phyloP scores from a whole-genome alignment of 305 asterid genomes.

The Solanum hybrid region DNA sequence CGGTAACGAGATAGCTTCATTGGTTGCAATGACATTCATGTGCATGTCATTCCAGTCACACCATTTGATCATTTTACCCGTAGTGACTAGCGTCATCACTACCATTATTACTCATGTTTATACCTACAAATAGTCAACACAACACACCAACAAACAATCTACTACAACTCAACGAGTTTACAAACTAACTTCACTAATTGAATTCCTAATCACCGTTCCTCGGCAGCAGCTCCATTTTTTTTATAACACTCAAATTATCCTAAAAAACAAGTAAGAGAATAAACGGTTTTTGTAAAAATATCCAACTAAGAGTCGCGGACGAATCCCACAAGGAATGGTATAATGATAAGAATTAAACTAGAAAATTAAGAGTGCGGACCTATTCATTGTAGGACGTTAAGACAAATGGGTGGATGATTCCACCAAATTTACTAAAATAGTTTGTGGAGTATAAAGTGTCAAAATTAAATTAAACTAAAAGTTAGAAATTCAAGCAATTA shows the following conservation, averaged over 20 bases:
- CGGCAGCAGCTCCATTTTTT: accelerated
- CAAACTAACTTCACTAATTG: neutral
- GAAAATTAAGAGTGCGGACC: neutral
- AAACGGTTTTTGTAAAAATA: too few species aligned
- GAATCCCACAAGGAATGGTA: neutral
- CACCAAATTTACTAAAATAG: neutral
- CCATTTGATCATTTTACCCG: neutral
- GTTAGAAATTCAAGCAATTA: neutral
- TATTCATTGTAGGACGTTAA: neutral
- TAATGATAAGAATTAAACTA: neutral
- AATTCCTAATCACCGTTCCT: neutral
- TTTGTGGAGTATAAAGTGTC: neutral
- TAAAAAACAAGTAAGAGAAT: neutral
- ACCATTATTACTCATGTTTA: neutral
- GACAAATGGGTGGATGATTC: neutral
- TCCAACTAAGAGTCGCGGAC: neutral
- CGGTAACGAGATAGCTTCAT: neutral
- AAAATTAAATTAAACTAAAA: too few species aligned
- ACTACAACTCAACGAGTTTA: neutral
- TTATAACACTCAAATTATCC: neutral
- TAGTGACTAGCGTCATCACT: neutral
- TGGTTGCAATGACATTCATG: neutral
- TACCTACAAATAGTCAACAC: neutral
- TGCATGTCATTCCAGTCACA: neutral
- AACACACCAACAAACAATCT: neutral